Evolutionary conservation across 192 early-diverging fungal species (phyloP), one percentile per base, ranked within the genome.

Genomic region (Mortierella antarctica): DNA sequence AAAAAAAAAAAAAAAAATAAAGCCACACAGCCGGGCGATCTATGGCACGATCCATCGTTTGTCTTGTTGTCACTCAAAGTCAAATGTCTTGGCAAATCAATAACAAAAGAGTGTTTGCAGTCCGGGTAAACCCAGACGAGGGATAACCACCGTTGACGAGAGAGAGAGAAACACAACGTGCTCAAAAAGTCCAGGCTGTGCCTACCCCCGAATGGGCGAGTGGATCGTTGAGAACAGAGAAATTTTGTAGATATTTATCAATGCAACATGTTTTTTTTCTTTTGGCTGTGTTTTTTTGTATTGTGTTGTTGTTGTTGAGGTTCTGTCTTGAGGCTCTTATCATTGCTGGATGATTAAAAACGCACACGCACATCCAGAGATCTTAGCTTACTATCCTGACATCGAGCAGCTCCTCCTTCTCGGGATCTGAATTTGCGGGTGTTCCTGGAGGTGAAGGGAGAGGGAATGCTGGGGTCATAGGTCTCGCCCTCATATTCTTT

Each of bases 361-460:
- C 31, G 31, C 31, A 31, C 31, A 31, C 31, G 3, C 31, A 2
- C 31, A 31, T 31, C 31, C 31, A 31, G 31, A 31, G 31, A 31
- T 46, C 18, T 13, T 55, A 71, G 18, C 41, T 62, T 31, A 71
- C 69, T 52, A 79, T 67, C 58, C 69, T 50, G 39, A 79, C 69
- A 62, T 66, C 71, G 23, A 79, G 76, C 23, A 79, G 53, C 39
- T 79, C 76, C 57, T 71, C 76, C 53, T 71, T 79, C 67, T 79
- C 76, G 12, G 76, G 61, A 12, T 7, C 23, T 40, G 76, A 66
- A 12, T 7, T n/a, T 40, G 68, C 51, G 14, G 55, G 52, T 42
- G 39, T n/a, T 12, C 50, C 56, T 53, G 62, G 55, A 14, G 76
- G 76, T 10, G 76, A 71, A 2, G 76, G 76, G 6, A 62, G 64